Base-by-base conservation (phyloP, 768 basidiomycete genomes). In the Sutorius australiensis region DNA sequence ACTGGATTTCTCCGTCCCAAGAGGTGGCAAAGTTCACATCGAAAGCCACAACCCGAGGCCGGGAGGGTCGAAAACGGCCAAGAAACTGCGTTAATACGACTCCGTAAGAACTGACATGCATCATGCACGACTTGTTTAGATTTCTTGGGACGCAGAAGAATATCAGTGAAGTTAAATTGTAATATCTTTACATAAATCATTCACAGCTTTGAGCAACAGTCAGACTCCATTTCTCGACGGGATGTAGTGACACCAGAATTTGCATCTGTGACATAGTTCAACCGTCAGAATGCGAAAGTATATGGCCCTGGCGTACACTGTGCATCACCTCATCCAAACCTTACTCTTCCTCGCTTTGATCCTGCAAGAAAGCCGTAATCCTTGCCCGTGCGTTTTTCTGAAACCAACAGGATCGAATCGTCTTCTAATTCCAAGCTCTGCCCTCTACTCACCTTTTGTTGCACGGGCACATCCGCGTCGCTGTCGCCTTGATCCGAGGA, bases 311-410 rank as follows among this genome's bases (percentile, higher is more conserved):
- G 31, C 2, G 14, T 51, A 39, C 3, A 27, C 36, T 16, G 30
- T 16, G 30, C 13, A 8, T 10, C 21, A 5, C n/a, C 11, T 11
- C 30, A 27, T 14, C 16, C 7, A 12, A 19, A 32, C 16, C 14
- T 59, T 34, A 68, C 31, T 70, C 81, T 17, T 80, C 78, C 34
- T 86, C 85, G 59, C 86, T 88, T 61, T 89, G 85, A 60, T 87
- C 84, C 36, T 71, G 76, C 54, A 91, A 71, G 65, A 90, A 90
- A 6, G 83, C 85, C 74, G 79, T 80, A 46, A 91, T 88, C 53
- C 81, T 86, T 51, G 74, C 73, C 17, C 78, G 73, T 17, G 80
- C 80, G 41, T 72, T 80, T 52, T 59, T 64, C 77, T 78, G 49
- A 21, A 40, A 40, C 40, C n/a, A 46, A 33, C 21, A 39, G 16